phyloP scores from a whole-genome alignment of 768 basidiomycete genomes.

The Leccinum rimulosum region DNA sequence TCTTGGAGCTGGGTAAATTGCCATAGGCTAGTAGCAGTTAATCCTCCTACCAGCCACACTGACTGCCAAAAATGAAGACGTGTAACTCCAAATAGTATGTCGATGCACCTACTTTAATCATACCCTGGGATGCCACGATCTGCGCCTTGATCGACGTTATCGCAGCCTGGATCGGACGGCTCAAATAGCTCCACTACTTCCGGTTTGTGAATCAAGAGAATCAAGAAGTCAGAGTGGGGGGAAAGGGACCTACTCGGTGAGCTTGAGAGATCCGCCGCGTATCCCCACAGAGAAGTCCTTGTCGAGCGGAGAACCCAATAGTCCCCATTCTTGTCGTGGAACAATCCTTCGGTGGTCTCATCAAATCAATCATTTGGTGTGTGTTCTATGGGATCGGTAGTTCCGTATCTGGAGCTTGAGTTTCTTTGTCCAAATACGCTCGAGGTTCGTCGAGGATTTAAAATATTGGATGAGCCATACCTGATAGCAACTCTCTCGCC shows the following conservation, averaged over 20 bases:
- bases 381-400: slow-evolving; percentile 68
- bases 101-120: slow-evolving; percentile 51
- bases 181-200: slow-evolving; percentile 74
- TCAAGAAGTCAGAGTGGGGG: slow-evolving; percentile 5
- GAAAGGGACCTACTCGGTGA: slow-evolving; percentile 54
- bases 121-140: slow-evolving; percentile 63
- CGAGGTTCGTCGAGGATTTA: background rate
- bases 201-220: slow-evolving; percentile 1
- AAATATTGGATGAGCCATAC: slow-evolving; percentile 33
- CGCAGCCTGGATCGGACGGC: slow-evolving; percentile 72
- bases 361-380: slow-evolving; percentile 77
- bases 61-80: slow-evolving; percentile 43
- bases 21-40: slow-evolving; percentile 75
- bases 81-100: background rate
- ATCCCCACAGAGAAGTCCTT: slow-evolving; percentile 71
- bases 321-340: slow-evolving; percentile 62
- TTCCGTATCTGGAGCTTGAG: slow-evolving; percentile 73
- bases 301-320: slow-evolving; percentile 78
- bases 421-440: slow-evolving; percentile 49
- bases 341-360: slow-evolving; percentile 78
- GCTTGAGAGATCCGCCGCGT: slow-evolving; percentile 66
- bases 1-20: slow-evolving; percentile 74
- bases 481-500: slow-evolving; percentile 69
- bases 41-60: slow-evolving; percentile 80
- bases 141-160: slow-evolving; percentile 66